Conservation (phyloP, 2,329 filamentous ascomycete genomes). For the Sarocladiaceae sp. region DNA sequence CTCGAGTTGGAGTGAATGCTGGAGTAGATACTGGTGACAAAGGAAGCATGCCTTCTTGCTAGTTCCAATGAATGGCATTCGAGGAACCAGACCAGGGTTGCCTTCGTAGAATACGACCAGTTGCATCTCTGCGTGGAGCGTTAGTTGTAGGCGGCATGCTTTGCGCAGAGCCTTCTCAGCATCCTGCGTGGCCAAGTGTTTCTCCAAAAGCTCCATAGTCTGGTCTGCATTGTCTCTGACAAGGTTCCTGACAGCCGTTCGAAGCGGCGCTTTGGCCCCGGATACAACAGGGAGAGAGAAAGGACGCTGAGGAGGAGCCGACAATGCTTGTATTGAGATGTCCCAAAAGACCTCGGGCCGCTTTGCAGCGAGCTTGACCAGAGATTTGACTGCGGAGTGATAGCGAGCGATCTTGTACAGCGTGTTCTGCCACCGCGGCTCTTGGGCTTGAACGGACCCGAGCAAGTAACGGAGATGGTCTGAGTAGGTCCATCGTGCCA, state of each 20-base stretch:
- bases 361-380: constrained; percentile 21
- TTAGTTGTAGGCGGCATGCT: constrained; percentile 17
- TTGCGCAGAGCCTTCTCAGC: constrained; percentile 15
- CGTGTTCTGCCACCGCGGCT: constrained; percentile 13
- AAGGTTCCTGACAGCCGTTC: neutral
- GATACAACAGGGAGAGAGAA: neutral
- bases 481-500: neutral
- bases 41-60: constrained; percentile 28
- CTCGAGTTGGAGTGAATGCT: constrained; percentile 17
- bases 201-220: neutral
- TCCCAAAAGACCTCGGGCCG: constrained; percentile 16
- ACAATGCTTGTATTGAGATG: constrained; percentile 16
- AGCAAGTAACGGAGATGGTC: neutral
- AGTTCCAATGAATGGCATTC: constrained; percentile 21
- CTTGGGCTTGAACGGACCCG: neutral
- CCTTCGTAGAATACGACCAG: constrained; percentile 23
- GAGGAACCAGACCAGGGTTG: constrained; percentile 15
- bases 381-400: constrained; percentile 17
- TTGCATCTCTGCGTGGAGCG: constrained; percentile 26
- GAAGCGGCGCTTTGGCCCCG: neutral
- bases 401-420: constrained; percentile 24
- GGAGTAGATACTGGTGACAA: constrained; percentile 20
- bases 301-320: neutral
- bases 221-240: too few relatives aligned
- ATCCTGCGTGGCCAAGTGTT: constrained; percentile 8